Conservation (phyloP, 2,329 filamentous ascomycete species). For the Pseudogymnoascus sp. region DNA sequence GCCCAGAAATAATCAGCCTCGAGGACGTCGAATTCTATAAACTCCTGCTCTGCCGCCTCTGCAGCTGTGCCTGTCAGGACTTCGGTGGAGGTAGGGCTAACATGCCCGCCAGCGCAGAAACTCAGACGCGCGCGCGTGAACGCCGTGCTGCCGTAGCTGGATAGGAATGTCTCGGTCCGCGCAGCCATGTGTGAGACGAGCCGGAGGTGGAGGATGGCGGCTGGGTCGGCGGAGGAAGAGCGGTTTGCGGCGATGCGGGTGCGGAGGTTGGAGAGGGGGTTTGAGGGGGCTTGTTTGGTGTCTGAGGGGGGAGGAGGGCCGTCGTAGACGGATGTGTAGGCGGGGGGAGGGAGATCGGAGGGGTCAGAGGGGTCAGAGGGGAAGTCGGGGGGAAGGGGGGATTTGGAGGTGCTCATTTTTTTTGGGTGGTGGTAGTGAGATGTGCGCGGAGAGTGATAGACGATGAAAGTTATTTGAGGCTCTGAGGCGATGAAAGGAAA, state of each 20-base stretch:
- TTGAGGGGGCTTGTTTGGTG: not conserved
- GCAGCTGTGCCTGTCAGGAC: not conserved
- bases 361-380: slow-evolving; percentile 15
- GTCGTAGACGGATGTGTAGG: not conserved
- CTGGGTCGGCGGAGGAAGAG: not conserved
- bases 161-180: not conserved
- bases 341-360: slow-evolving; percentile 20
- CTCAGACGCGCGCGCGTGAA: not conserved
- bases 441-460: not conserved
- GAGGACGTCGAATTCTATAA: not conserved
- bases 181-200: not conserved
- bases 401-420: slow-evolving; percentile 17
- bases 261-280: slow-evolving; percentile 16
- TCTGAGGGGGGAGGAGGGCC: not conserved
- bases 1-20: not conserved
- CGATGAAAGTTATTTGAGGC: not conserved
- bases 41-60: not conserved
- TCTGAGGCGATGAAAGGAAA: not conserved
- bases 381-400: slow-evolving; percentile 9
- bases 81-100: not conserved
- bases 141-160: not conserved
- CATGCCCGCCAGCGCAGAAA: not conserved
- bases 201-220: not conserved
- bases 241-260: slow-evolving; percentile 17
- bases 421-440: not conserved